These are phyloP conservation scores for Teratosphaeria zuluensis DNA, from an alignment of 2,329 filamentous ascomycete species.

Conservation along the genomic window DNA sequence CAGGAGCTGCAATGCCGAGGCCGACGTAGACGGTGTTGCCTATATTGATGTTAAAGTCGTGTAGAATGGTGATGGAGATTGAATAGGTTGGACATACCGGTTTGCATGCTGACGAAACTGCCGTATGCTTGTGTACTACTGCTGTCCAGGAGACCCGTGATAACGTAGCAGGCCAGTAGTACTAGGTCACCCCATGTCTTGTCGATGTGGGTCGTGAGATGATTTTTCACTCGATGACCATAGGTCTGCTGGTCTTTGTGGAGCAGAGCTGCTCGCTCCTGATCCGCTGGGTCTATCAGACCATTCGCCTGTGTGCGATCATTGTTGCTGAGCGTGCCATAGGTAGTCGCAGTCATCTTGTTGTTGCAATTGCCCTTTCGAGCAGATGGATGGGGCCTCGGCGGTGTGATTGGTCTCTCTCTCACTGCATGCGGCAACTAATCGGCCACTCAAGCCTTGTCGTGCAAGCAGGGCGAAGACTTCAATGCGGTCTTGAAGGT, in stretches of 20 bases:
- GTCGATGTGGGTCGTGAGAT: constrained; percentile 42
- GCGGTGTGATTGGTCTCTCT: neutral
- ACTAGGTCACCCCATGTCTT: constrained; percentile 58
- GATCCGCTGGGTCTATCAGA: constrained; percentile 8
- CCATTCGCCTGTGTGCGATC: constrained; percentile 2
- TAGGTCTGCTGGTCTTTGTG: constrained; percentile 3
- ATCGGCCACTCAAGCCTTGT: neutral
- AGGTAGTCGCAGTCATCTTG: neutral
- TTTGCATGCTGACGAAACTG: constrained; percentile 72
- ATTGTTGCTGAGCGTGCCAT: constrained; percentile 8
- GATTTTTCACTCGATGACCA: constrained; percentile 9
- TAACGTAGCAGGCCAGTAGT: constrained; percentile 62
- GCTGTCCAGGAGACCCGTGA: constrained; percentile 69
- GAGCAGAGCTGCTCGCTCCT: constrained; percentile 11
- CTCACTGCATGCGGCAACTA: neutral
- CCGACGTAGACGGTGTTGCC: constrained; percentile 72
- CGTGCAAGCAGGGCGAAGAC: no score
- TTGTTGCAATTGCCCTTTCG: neutral
- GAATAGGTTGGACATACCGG: neutral
- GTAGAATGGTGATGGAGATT: neutral
- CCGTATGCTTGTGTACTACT: constrained; percentile 68
- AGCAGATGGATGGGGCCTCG: neutral
- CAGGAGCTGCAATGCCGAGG: constrained; percentile 52
- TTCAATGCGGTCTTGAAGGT: no score
- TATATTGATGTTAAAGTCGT: constrained; percentile 2